These are phyloP conservation scores for Phytophthora cactorum DNA, from an alignment of 352 stramenopile genomes.

Conservation along the genomic window DNA sequence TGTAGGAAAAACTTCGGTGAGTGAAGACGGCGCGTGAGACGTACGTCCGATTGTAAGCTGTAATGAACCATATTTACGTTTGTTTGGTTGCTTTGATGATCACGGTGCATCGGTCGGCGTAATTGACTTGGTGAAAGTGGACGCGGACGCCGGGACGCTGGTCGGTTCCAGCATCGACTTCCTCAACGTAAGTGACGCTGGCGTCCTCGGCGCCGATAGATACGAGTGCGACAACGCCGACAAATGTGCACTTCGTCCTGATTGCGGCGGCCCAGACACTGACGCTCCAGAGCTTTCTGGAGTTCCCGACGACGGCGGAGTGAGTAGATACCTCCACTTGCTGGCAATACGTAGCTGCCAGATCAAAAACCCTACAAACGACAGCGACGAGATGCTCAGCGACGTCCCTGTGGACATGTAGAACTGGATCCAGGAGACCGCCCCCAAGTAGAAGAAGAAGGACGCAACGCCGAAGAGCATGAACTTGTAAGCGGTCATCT, in stretches of 20 bases:
- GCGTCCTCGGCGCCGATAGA: constrained; percentile 25
- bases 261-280: background rate
- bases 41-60: background rate
- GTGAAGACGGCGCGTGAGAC: too few relatives aligned
- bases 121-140: constrained; percentile 21
- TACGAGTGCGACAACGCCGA: constrained; percentile 27
- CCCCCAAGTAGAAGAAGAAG: constrained; percentile 75
- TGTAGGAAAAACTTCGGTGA: too few relatives aligned
- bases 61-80: constrained; percentile 22
- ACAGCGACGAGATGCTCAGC: constrained; percentile 53
- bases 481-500: constrained; percentile 77
- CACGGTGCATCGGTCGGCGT: constrained; percentile 8
- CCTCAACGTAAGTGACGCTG: constrained; percentile 28
- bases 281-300: constrained; percentile 11
- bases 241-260: constrained; percentile 2
- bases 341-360: constrained; percentile 80
- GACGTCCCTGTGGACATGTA: constrained; percentile 49
- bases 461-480: constrained; percentile 67
- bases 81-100: background rate
- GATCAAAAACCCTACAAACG: constrained; percentile 50
- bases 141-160: constrained; percentile 1
- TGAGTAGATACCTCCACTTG: constrained; percentile 78
- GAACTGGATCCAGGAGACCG: constrained; percentile 79
- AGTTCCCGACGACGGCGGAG: constrained; percentile 38
- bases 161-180: constrained; percentile 26